Evolutionary conservation across 208 protist genomes (phyloP), one percentile per base, ranked within the genome.

Genomic region (Histomonas meleagridis): DNA sequence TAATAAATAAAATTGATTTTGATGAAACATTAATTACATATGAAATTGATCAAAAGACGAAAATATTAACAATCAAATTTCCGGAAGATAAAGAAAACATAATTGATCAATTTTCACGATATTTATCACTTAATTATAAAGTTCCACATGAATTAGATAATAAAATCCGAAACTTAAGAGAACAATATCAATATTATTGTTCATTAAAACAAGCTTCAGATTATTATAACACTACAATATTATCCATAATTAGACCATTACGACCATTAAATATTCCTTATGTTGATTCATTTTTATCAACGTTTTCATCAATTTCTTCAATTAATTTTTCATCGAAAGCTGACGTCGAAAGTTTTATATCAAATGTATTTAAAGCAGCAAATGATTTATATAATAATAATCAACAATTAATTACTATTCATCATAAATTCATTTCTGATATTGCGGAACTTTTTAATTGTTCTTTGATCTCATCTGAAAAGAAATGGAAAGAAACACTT

Each of bases 371-470:
- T 43, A 86, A 55, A 35, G 40, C 43, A 55, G 76, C 76, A 2
- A 43, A 86, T 51, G 76, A 86, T 86, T 86, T 86, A 35, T 43
- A 86, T 55, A 16, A 86, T 38, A 86, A 51, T 38, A 86, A 86
- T 46, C 26, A 86, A 10, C 76, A 86, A 55, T 32, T 86, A 18
- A 43, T 86, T 3, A 3, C 38, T 40, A 86, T 49, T 57, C 76
- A 86, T 28, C 23, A 43, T 14, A 86, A 86, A 55, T 43, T 86
- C 26, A 86, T 86, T 55, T 12, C 76, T 86, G 76, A 86, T 49
- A 86, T 86, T 26, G 23, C 76, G 9, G 26, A 21, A 38, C 28
- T 86, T 4, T 86, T 86, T 46, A 46, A 86, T 53, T 86, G 76
- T 46, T 51, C 40, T 26, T 28, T 86, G 2, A 21, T 86, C 38